phyloP scores from a whole-genome alignment of 1,284 basidiomycete genomes.

The Paramarasmius palmivorus region DNA sequence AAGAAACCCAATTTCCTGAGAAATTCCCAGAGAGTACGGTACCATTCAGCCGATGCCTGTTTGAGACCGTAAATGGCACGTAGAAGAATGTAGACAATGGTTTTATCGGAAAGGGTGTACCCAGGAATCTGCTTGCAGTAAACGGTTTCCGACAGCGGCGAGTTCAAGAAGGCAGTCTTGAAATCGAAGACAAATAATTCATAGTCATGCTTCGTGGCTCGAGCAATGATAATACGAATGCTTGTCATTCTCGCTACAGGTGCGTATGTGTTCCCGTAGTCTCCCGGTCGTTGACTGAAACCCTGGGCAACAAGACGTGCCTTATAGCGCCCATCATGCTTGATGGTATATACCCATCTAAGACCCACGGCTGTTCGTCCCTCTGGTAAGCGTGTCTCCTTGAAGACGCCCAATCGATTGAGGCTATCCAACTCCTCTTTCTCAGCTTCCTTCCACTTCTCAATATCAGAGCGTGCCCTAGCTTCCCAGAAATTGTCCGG shows the following conservation, averaged over 20 bases:
- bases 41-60: constrained; percentile 29
- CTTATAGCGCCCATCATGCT: too few relatives aligned
- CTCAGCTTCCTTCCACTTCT: constrained; percentile 29
- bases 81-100: background rate
- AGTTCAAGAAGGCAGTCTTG: constrained; percentile 11
- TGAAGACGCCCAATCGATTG: constrained; percentile 23
- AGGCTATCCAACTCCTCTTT: constrained; percentile 25
- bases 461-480: background rate
- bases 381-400: constrained; percentile 20
- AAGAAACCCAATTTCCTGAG: constrained; percentile 19
- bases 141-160: constrained; percentile 17
- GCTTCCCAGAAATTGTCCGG: background rate
- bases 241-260: constrained; percentile 32
- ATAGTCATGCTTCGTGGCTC: constrained; percentile 25
- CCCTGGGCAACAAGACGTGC: constrained; percentile 40
- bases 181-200: constrained; percentile 33
- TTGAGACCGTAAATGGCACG: constrained; percentile 29
- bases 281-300: constrained; percentile 36
- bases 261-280: constrained; percentile 38
- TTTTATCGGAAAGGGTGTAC: constrained; percentile 11
- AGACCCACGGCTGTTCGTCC: constrained; percentile 25
- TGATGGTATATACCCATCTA: constrained; percentile 33
- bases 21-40: constrained; percentile 18
- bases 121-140: constrained; percentile 22
- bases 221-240: constrained; percentile 26